Base-by-base conservation (phyloP, 2,329 filamentous ascomycete species). In the Ilyonectria destructans region DNA sequence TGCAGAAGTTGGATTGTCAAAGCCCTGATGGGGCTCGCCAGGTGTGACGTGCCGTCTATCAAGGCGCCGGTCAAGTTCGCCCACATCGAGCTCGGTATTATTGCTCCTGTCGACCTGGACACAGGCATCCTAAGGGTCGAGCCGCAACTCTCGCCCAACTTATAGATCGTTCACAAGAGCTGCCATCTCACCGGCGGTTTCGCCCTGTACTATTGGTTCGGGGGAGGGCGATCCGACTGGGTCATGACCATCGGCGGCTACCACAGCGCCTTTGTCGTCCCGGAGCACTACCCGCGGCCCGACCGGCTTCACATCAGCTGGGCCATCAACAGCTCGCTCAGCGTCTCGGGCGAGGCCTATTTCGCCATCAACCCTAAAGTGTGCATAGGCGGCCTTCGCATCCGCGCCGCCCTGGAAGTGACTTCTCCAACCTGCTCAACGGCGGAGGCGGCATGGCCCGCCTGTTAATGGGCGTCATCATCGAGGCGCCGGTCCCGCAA, bases 221-320 rank as follows among this genome's bases (percentile, higher is more conserved):
- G 74, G 15, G 71, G 62, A 0, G 61, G 67, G 21, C 54, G 59
- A 0, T 77, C 74, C 3, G 68, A 85, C 67, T 86, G 74, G 58
- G 84, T 86, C 13, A 84, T 86, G 63, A 82, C 81, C 2, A 63
- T 85, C 26, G 85, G 85, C 6, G 85, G 85, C 1, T 86, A 83
- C 68, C 84, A 86, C 67, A 76, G 67, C 3, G 74, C 78, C 0
- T 86, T 78, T 70, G 55, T 57, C 1, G 45, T 67, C 0, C 84
- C 84, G 0, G 17, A 58, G 0, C 70, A 77, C 6, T 86, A 81
- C 55, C 84, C 84, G 0, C 74, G 73, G 2, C 81, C 82, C 0
- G 74, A 77, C 5, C 78, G 84, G 1, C 73, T 86, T 0, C 79
- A 73, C 8, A 83, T 85, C 58, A 74, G 67, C 62, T 85, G 82